Evolutionary conservation across 768 basidiomycete species (phyloP), one percentile per base, ranked within the genome.

Genomic region (Boletellus ananas): DNA sequence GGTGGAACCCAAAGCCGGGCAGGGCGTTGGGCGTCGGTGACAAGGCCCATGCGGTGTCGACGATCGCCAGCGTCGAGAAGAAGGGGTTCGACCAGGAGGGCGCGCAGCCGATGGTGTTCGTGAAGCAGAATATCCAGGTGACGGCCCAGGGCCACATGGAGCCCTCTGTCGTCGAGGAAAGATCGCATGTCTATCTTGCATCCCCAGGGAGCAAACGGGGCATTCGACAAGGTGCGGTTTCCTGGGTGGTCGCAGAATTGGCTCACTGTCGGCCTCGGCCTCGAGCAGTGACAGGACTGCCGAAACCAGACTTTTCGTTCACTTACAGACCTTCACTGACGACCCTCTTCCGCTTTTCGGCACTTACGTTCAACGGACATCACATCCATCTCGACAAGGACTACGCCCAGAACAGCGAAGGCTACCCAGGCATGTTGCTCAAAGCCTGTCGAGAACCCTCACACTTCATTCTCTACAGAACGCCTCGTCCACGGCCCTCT

Each of bases 401-500:
- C 20, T 90, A 84, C 61, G 80, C 86, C 6, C 80, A 77, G 38
- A 67, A 70, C 21, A 74, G 71, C 17, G 87, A 93, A 67, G 87
- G 87, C 8, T 89, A 90, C 56, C 77, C 83, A 54, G 88, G 87
- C 81, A 55, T 45, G 50, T 49, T 7, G 20, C 36, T 23, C 4
- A 25, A 36, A 7, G 5, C 27, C 33, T 21, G 20, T 34, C 27
- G 16, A 29, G 25, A 20, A 37, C 20, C n/a, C 50, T 34, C 34
- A 49, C n/a, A 42, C 21, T 14, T 23, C 14, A 56, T 40, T 41
- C 36, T 49, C 21, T 27, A 21, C 58, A 89, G 87, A 89, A 67
- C 79, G 87, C 11, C 76, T 93, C n/a, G 87, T 92, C 11, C 90
- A 92, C 60, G 90, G 87, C 0, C 90, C 90, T 35, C 69, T 93